A percentile compares a stretch with the other conserved stretches of the same genome.
Evolutionary conservation across 495 filamentous ascomycete species (phyloP).

Genomic region (Pseudotulostoma volvatum): DNA sequence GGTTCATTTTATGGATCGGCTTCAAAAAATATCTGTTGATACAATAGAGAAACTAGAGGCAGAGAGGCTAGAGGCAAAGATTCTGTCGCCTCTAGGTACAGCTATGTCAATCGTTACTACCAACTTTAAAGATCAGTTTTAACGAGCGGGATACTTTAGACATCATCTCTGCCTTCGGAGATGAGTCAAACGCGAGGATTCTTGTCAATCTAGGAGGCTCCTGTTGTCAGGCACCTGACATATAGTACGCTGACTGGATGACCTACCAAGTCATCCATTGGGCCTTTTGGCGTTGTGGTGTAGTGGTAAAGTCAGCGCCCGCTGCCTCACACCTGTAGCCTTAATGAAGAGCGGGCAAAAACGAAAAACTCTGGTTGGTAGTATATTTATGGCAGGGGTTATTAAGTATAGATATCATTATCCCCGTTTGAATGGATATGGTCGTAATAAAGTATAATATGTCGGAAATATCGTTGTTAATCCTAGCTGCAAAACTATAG

Average conservation of each 20-base stretch:
- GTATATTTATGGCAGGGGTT: neutral
- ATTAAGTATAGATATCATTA: neutral
- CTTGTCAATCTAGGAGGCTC: neutral
- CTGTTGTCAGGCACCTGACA: neutral
- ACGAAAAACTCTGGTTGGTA: neutral
- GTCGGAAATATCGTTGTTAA: too few relatives aligned
- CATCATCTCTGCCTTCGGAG: neutral
- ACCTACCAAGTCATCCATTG: too few relatives aligned
- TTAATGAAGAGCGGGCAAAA: neutral
- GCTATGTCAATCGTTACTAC: neutral
- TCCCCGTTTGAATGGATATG: too few relatives aligned
- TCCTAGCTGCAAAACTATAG: too few relatives aligned
- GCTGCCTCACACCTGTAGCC: too few relatives aligned
- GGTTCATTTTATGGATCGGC: neutral
- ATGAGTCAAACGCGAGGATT: neutral
- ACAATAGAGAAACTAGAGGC: neutral
- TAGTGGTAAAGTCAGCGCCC: too few relatives aligned
- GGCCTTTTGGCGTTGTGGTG: too few relatives aligned
- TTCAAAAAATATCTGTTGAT: neutral
- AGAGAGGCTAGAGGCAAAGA: neutral
- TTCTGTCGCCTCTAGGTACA: neutral
- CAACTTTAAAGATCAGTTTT: neutral
- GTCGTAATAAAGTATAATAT: too few relatives aligned
- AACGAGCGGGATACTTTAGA: neutral
- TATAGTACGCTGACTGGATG: too few relatives aligned